phyloP scores from a whole-genome alignment of 495 filamentous ascomycete species.

The Xylaria grammica region DNA sequence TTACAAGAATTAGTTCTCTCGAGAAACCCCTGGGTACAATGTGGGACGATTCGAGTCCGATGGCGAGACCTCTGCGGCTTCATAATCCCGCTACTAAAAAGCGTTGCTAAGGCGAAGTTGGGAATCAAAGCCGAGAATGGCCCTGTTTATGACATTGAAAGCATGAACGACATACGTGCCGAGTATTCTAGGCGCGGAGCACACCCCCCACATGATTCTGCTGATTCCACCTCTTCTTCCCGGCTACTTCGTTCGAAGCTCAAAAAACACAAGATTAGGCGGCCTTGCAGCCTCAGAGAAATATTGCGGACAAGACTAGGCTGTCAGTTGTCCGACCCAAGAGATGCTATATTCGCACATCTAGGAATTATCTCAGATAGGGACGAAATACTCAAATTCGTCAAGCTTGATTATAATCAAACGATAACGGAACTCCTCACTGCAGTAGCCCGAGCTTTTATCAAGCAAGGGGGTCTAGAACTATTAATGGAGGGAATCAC shows the following conservation, averaged over 20 bases:
- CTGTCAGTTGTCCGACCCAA: background rate
- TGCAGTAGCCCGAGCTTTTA: background rate
- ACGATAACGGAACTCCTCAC: background rate
- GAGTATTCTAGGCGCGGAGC: background rate
- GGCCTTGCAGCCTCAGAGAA: background rate
- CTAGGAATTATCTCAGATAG: background rate
- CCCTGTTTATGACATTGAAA: background rate
- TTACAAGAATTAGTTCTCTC: conserved; percentile 36
- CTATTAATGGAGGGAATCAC: background rate
- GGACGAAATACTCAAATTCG: background rate
- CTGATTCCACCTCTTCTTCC: too few relatives aligned
- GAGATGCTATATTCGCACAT: conserved; percentile 5
- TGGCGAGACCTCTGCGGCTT: conserved; percentile 22
- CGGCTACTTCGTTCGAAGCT: background rate
- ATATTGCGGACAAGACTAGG: background rate
- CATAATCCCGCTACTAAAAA: background rate
- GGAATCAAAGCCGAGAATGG: background rate
- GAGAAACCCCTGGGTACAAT: conserved; percentile 31
- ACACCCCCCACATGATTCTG: too few relatives aligned
- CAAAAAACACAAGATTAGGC: background rate
- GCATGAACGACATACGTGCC: background rate
- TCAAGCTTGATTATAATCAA: background rate
- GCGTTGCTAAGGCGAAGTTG: background rate
- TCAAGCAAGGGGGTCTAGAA: background rate
- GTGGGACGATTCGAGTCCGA: conserved; percentile 22